These are phyloP conservation scores for Tolypocladium cylindrosporum DNA, from an alignment of 2,329 filamentous ascomycete species.

Conservation along the genomic window DNA sequence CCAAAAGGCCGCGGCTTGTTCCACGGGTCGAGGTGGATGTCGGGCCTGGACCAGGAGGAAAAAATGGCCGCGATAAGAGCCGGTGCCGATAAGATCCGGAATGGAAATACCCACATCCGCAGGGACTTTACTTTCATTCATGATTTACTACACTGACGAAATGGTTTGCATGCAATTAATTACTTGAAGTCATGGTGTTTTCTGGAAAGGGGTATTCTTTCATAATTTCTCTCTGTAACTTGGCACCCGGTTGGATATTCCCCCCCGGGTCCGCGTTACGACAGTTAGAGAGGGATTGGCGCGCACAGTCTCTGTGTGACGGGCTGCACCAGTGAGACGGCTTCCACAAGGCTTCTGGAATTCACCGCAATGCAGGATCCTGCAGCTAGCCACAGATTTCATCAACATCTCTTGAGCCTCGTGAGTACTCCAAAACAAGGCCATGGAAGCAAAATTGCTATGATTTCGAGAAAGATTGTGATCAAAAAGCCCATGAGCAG, in stretches of 20 bases:
- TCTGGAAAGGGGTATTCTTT: not conserved
- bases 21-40: not conserved
- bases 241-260: not conserved
- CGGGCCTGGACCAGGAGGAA: conserved; percentile 1
- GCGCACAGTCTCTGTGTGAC: too few relatives aligned
- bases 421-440: not conserved
- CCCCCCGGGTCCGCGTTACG: not conserved
- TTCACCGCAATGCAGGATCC: not conserved
- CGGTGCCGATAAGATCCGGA: conserved; percentile 9
- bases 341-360: not conserved
- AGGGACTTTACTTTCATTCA: not conserved
- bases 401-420: not conserved
- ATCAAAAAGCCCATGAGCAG: too few relatives aligned
- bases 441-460: not conserved
- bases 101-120: conserved; percentile 3
- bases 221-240: accelerated
- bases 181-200: too few relatives aligned
- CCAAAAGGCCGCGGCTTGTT: not conserved
- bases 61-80: conserved; percentile 14
- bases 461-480: not conserved
- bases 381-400: not conserved
- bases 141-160: not conserved
- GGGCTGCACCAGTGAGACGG: not conserved
- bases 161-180: not conserved
- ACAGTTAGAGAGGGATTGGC: too few relatives aligned